Percentiles rank a stretch among this genome's conserved stretches.
Conservation (phyloP, 345 rosid genomes). For the Eucalyptus sideroxylon region DNA sequence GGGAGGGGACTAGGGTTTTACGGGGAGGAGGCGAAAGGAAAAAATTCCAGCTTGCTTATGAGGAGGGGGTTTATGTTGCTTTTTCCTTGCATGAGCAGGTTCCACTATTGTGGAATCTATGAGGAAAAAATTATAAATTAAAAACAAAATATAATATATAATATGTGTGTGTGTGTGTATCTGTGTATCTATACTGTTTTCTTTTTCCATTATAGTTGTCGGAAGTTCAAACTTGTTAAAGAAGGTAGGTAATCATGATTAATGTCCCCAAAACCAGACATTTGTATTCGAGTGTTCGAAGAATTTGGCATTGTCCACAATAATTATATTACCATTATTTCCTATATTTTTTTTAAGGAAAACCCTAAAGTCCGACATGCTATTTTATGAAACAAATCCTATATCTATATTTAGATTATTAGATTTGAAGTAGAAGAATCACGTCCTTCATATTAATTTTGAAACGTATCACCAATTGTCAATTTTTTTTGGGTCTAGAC, state of each 20-base stretch:
- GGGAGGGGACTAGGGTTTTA: neutral
- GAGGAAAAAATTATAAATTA: neutral
- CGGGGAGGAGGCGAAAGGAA: neutral
- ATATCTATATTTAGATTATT: no score
- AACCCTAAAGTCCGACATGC: neutral
- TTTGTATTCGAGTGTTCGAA: neutral
- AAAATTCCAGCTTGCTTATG: neutral
- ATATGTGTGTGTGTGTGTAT: accelerated
- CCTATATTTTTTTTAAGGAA: neutral
- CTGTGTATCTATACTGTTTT: no score
- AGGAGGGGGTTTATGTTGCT: neutral
- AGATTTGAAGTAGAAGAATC: neutral
- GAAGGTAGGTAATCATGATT: neutral
- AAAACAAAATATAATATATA: neutral
- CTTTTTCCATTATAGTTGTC: neutral
- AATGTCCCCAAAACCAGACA: neutral
- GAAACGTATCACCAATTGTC: neutral
- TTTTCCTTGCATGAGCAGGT: neutral
- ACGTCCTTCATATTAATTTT: accelerated
- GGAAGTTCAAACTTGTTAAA: neutral
- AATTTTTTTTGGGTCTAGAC: neutral
- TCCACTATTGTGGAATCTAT: neutral
- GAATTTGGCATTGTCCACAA: neutral
- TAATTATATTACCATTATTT: neutral
- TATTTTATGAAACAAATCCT: accelerated